Conservation (phyloP, 257 asterid species). For the Salvia rosmarinus region DNA sequence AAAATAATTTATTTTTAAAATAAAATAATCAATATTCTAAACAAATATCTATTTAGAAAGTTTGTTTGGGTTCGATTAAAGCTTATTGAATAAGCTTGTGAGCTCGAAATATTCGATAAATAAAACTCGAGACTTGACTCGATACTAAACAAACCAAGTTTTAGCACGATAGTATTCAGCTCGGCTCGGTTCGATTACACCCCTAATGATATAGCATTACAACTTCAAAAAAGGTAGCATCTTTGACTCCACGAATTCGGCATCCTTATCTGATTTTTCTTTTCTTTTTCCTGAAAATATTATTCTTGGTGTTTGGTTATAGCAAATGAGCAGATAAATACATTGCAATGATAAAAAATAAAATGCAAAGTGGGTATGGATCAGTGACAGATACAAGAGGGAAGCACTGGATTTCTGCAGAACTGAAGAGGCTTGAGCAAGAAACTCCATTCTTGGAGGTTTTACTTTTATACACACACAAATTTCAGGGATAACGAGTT, state of each 20-base stretch:
- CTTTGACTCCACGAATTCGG: conserved; percentile 5
- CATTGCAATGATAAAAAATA: not conserved
- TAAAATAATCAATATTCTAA: too few species aligned
- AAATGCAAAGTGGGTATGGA: conserved; percentile 64
- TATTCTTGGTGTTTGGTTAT: not conserved
- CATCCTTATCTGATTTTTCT: not conserved
- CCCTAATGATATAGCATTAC: not conserved
- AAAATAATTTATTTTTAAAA: too few species aligned
- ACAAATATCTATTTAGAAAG: too few species aligned
- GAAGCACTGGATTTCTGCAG: conserved; percentile 80
- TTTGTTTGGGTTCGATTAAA: too few species aligned
- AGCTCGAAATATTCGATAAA: too few species aligned
- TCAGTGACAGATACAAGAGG: conserved; percentile 70
- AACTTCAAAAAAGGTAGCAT: conserved; percentile 16
- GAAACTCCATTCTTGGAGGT: conserved; percentile 90
- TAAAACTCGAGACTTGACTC: too few species aligned
- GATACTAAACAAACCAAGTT: too few species aligned
- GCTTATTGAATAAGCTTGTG: too few species aligned
- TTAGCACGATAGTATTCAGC: too few species aligned
- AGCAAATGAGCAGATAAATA: conserved; percentile 13
- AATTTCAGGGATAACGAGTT: too few species aligned
- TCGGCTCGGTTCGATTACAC: too few species aligned
- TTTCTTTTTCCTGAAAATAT: not conserved
- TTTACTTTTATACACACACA: not conserved
- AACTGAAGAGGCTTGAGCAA: conserved; percentile 86